Conservation (phyloP, 148 eudicot genomes). For the Beta vulgaris region DNA sequence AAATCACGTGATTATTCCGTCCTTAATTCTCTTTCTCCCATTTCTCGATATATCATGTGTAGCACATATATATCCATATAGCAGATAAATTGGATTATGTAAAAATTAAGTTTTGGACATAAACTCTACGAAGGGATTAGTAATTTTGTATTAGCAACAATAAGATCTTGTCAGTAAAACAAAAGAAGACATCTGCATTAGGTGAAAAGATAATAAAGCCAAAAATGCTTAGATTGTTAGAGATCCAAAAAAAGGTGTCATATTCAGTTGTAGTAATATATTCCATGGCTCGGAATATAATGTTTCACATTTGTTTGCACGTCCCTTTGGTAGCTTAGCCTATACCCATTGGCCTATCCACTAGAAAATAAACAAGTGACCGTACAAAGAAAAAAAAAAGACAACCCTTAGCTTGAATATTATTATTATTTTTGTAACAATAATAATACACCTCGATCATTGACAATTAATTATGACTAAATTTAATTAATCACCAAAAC, state of each 20-base stretch:
- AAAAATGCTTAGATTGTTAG: slow-evolving; percentile 22
- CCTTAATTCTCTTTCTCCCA: no score
- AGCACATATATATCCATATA: no score
- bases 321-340: slow-evolving; percentile 47
- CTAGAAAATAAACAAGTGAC: slow-evolving; percentile 25
- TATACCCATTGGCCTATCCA: slow-evolving; percentile 36
- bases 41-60: no score
- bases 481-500: neutral
- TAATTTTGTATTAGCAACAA: neutral
- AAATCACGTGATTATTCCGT: no score
- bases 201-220: slow-evolving; percentile 20
- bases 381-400: neutral
- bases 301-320: slow-evolving; percentile 66
- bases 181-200: neutral
- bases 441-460: no score
- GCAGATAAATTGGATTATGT: no score
- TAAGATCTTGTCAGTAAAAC: slow-evolving; percentile 8
- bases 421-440: neutral
- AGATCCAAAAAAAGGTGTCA: slow-evolving; percentile 25
- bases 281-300: slow-evolving; percentile 20
- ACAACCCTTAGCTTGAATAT: neutral
- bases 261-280: slow-evolving; percentile 16
- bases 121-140: neutral
- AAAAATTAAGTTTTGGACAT: no score
- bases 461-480: neutral